phyloP scores from a whole-genome alignment of 371 early-diverging fungal species.

The Actinomortierella wolfii region DNA sequence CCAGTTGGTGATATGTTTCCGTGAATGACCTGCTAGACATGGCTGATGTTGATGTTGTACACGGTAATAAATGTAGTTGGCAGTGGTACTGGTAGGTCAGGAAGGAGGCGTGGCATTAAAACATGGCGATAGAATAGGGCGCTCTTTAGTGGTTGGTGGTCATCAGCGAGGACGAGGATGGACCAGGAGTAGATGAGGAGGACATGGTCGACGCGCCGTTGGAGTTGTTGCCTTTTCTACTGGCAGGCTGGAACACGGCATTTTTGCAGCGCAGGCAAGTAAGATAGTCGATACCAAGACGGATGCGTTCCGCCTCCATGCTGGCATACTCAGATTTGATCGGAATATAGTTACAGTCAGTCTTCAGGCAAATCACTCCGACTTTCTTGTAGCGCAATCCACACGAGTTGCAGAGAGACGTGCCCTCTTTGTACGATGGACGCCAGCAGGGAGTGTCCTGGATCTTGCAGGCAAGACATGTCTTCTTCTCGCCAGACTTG shows the following conservation, averaged over 20 bases:
- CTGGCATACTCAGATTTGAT: conserved; percentile 56
- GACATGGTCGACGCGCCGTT: conserved; percentile 16
- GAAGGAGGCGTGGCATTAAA: too few species aligned
- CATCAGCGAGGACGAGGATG: neutral
- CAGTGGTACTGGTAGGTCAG: too few species aligned
- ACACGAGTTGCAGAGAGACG: conserved; percentile 60
- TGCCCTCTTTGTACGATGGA: conserved; percentile 56
- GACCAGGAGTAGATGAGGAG: neutral
- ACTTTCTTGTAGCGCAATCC: conserved; percentile 62
- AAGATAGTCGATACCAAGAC: conserved; percentile 15
- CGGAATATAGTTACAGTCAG: conserved; percentile 57
- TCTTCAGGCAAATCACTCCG: conserved; percentile 50
- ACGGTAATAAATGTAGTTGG: too few species aligned
- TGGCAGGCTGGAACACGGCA: too few species aligned
- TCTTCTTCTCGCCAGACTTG: too few species aligned
- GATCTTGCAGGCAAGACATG: conserved; percentile 37
- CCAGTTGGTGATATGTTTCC: too few species aligned
- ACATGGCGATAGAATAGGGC: too few species aligned
- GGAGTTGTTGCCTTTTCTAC: too few species aligned
- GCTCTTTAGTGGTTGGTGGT: too few species aligned
- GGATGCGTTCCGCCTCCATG: conserved; percentile 34
- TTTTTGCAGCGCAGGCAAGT: conserved; percentile 25
- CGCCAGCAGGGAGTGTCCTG: conserved; percentile 64
- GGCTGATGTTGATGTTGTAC: too few species aligned
- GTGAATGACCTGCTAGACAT: too few species aligned